Base-by-base conservation (phyloP, 176 grass and related monocot genomes). In the Zizania latifolia region DNA sequence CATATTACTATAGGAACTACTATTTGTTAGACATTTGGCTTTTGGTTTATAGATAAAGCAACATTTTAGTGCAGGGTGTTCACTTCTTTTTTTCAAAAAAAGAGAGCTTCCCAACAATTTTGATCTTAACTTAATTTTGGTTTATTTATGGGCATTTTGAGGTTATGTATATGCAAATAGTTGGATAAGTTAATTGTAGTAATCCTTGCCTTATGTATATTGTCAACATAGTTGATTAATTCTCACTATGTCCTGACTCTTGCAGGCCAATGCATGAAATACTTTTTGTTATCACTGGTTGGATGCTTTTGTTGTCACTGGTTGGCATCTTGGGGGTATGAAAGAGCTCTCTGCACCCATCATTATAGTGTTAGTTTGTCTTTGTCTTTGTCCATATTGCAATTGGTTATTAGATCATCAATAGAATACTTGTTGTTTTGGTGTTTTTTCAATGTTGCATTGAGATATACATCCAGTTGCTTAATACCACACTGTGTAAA, bases 241-340 rank as follows among this genome's bases (percentile, higher is more conserved):
- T 68, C 6, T 82, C 19, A 39, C 0, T 74, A 11, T 55, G 24
- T 88, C 71, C 33, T 77, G 63, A 62, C 81, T 54, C 34, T 87
- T 89, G 35, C 89, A 96, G 92, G 81, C 83, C 86, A 24, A 92
- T 85, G 89, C 89, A 96, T 69, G 86, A 96, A 78, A 89, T 96
- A 80, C 82, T 86, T 31, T 95, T 95, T 84, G 85, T 89, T 62
- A 79, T 75, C 59, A 79, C 76, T 86, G 83, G 26, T 53, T 97
- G 30, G 87, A 86, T 88, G 85, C 86, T 60, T 97, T 97, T 82
- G 85, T 88, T 46, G 93, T 92, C 62, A 85, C 78, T 37, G 93
- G 93, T 21, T 97, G 93, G 93, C 85, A 69, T 62, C 77, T 84
- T 70, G n/a, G 93, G 77, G 87, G 93, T 97, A 93, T 15, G 33